A percentile compares a stretch with the other conserved stretches of the same genome.
phyloP scores from a whole-genome alignment of 2,329 filamentous ascomycete species.

The Hypoxylon sp. region DNA sequence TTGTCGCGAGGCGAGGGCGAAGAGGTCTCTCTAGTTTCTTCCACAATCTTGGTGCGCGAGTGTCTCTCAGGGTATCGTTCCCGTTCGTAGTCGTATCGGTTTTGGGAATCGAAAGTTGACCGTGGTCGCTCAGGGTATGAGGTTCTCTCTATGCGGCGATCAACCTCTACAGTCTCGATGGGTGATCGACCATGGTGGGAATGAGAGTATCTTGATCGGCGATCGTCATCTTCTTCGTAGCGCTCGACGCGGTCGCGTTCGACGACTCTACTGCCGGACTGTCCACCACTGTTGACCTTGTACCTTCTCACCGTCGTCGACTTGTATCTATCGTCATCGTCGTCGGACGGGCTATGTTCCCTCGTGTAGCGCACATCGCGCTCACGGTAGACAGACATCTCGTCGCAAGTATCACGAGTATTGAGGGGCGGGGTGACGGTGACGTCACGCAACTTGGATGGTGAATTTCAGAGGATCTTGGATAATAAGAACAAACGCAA shows the following conservation, averaged over 20 bases:
- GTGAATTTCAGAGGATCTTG: constrained; percentile 2
- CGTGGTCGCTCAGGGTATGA: constrained; percentile 59
- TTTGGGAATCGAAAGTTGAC: constrained; percentile 56
- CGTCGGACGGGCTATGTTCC: constrained; percentile 41
- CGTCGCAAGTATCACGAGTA: constrained; percentile 22
- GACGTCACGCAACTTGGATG: constrained; percentile 32
- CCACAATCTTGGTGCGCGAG: constrained; percentile 47
- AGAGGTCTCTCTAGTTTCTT: constrained; percentile 51
- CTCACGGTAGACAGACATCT: constrained; percentile 44
- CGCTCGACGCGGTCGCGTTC: constrained; percentile 41
- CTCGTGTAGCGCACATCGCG: constrained; percentile 45
- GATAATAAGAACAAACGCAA: neutral
- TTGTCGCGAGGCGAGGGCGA: constrained; percentile 47
- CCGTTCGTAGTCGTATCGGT: constrained; percentile 44
- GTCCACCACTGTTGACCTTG: constrained; percentile 43
- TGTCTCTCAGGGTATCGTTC: constrained; percentile 42
- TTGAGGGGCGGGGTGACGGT: constrained; percentile 25
- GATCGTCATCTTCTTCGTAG: constrained; percentile 41
- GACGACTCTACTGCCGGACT: constrained; percentile 34
- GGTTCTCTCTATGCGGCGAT: constrained; percentile 51
- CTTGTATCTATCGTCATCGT: constrained; percentile 42
- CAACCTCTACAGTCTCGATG: constrained; percentile 38
- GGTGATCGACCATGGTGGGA: constrained; percentile 36
- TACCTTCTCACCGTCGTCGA: constrained; percentile 44
- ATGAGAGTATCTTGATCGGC: constrained; percentile 39